A percentile compares a stretch with the other conserved stretches of the same genome.
Evolutionary conservation across 2,329 filamentous ascomycete genomes (phyloP).

Genomic region (Pyricularia sp.): DNA sequence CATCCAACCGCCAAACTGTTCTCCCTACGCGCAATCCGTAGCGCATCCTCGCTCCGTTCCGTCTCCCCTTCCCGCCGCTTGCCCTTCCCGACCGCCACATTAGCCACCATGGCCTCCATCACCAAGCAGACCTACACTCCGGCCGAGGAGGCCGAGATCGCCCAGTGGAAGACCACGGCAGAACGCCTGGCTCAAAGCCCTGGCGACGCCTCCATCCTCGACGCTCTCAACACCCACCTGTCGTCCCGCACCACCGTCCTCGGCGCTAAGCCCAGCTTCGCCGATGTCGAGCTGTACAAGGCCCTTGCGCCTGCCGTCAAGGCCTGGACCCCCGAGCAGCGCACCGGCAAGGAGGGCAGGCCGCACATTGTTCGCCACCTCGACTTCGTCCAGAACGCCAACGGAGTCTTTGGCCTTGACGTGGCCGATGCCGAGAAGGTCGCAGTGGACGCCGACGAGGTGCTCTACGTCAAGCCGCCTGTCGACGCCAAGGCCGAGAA

Average conservation of each 20-base stretch:
- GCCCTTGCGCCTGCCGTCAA: conserved; percentile 67
- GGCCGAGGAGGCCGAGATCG: conserved; percentile 77
- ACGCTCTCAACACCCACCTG: conserved; percentile 77
- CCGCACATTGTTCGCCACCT: conserved; percentile 86
- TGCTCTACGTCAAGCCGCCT: conserved; percentile 81
- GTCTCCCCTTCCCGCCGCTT: conserved; percentile 17
- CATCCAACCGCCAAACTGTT: conserved; percentile 29
- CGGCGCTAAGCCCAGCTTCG: conserved; percentile 80
- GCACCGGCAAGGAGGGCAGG: conserved; percentile 79
- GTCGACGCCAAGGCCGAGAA: conserved; percentile 92
- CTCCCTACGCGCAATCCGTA: conserved; percentile 26
- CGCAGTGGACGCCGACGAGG: conserved; percentile 65
- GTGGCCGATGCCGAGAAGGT: conserved; percentile 68
- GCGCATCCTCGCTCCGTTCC: conserved; percentile 17
- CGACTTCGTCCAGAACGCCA: conserved; percentile 90
- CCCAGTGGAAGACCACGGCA: conserved; percentile 78
- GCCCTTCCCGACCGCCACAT: conserved; percentile 12
- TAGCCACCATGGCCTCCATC: conserved; percentile 49
- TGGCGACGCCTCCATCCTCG: conserved; percentile 60
- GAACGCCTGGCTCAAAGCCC: conserved; percentile 49
- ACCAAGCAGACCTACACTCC: conserved; percentile 62
- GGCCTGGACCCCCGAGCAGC: conserved; percentile 74
- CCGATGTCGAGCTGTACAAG: conserved; percentile 77
- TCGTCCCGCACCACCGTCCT: conserved; percentile 82
- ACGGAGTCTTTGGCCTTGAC: conserved; percentile 60